Evolutionary conservation across 1,284 basidiomycete species (phyloP), one percentile per base, ranked within the genome.

Genomic region (Moesziomyces parantarcticus): DNA sequence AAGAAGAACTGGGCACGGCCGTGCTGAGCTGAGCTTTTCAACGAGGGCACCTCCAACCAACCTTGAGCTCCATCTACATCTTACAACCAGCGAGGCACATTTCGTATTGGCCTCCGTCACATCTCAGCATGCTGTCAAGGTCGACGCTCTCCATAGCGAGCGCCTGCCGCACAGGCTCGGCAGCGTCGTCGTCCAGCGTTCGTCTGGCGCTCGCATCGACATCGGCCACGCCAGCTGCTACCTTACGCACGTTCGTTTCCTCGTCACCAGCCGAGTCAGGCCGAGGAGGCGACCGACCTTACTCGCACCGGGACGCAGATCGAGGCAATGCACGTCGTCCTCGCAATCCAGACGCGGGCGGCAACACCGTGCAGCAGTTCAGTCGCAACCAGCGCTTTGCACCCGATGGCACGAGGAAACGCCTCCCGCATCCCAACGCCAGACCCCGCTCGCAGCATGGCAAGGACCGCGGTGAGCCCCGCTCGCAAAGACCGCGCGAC

Each of bases 301-400:
- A n/a, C 1, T 47, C 44, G 22, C 52, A 52, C 36, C 54, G 60
- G 44, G 47, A 55, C 26, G 50, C 40, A 6, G 65, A 68, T 26
- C 43, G 50, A 5, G 41, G 45, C 20, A 58, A 60, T n/a, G 50
- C 47, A 5, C 49, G 64, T 5, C 55, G 47, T 3, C 49, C 50
- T 23, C 48, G 53, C 20, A 47, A 45, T 13, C 53, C 59, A 3
- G 53, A 55, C 11, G 46, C 36, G 13, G 26, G 40, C 21, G 65
- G 55, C 40, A 62, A 58, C 23, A 20, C 58, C 0, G 65, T 68
- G 18, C 23, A 36, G 25, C 58, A 61, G 43, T 70, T 59, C 47
- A 63, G 67, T n/a, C 60, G 67, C 47, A 70, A 64, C 20, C 60
- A 70, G 41, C 52, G 67, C 23, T 70, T 70, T 20, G 56, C 57